Evolutionary conservation across 176 grass and related monocot species (phyloP).

Genomic region (Oryza nivara): DNA sequence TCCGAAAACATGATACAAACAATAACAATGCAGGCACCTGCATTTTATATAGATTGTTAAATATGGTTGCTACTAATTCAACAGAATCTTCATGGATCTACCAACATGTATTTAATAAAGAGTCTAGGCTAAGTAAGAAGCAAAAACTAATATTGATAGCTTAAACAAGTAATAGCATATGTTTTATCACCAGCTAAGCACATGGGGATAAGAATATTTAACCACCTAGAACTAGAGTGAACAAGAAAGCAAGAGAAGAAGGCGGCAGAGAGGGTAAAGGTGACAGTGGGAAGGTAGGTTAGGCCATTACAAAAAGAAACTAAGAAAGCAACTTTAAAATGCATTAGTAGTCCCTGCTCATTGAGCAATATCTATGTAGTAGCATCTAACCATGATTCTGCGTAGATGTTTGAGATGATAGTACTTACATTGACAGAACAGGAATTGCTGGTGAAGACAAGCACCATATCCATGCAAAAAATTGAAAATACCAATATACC

Average conservation of each 20-base stretch:
- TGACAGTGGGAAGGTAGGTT: too few species aligned
- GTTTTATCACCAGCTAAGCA: background rate
- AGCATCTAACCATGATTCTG: background rate
- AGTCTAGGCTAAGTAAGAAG: background rate
- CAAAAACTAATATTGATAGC: background rate
- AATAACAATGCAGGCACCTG: background rate
- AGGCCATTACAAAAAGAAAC: too few species aligned
- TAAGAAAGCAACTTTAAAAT: too few species aligned
- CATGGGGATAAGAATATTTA: too few species aligned
- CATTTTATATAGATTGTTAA: constrained; percentile 12
- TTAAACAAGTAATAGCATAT: background rate
- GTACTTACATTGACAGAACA: constrained; percentile 96
- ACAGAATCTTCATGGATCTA: background rate
- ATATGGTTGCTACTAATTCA: background rate
- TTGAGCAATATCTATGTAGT: too few species aligned
- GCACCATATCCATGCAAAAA: constrained; percentile 58
- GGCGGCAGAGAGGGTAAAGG: too few species aligned
- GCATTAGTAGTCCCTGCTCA: too few species aligned
- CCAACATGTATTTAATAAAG: background rate
- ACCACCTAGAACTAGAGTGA: too few species aligned
- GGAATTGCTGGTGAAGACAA: constrained; percentile 82
- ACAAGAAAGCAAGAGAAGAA: too few species aligned
- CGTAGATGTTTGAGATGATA: constrained; percentile 15
- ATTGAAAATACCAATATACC: background rate
- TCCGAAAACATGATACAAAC: background rate